Conservation (phyloP, 2,329 filamentous ascomycete species). For the Metarhizium humberi region DNA sequence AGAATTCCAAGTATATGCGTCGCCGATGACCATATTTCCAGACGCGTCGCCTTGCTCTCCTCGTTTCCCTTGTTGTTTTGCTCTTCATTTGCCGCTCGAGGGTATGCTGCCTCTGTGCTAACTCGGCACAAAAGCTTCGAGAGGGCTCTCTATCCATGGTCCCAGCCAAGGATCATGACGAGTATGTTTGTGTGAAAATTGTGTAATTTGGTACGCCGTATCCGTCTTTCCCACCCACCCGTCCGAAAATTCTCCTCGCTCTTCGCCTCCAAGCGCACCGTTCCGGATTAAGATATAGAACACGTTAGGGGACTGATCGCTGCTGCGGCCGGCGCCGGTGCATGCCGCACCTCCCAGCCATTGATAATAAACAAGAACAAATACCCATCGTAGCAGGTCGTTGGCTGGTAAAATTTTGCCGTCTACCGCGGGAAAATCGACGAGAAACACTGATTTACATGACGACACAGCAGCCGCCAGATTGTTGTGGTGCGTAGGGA, state of each 20-base stretch:
- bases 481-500: slow-evolving; percentile 95
- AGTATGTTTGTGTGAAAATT: neutral
- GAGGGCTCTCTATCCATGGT: neutral
- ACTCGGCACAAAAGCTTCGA: neutral
- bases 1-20: neutral
- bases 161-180: slow-evolving; percentile 2
- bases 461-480: slow-evolving; percentile 84
- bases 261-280: neutral
- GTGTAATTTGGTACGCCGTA: slow-evolving; percentile 1
- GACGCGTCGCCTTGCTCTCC: neutral
- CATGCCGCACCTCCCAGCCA: neutral
- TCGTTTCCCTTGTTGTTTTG: neutral
- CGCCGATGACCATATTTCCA: neutral
- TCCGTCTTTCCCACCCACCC: neutral
- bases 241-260: neutral
- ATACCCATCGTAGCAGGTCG: slow-evolving; percentile 4
- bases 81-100: neutral
- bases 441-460: slow-evolving; percentile 51
- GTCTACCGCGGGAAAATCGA: slow-evolving; percentile 4
- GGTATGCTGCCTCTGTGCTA: neutral
- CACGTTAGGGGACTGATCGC: slow-evolving; percentile 1
- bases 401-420: slow-evolving; percentile 3
- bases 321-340: neutral
- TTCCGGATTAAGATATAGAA: slow-evolving; percentile 5
- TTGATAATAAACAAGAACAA: slow-evolving; percentile 4